Base-by-base conservation (phyloP, 768 basidiomycete species). In the Mycena chlorophos region DNA sequence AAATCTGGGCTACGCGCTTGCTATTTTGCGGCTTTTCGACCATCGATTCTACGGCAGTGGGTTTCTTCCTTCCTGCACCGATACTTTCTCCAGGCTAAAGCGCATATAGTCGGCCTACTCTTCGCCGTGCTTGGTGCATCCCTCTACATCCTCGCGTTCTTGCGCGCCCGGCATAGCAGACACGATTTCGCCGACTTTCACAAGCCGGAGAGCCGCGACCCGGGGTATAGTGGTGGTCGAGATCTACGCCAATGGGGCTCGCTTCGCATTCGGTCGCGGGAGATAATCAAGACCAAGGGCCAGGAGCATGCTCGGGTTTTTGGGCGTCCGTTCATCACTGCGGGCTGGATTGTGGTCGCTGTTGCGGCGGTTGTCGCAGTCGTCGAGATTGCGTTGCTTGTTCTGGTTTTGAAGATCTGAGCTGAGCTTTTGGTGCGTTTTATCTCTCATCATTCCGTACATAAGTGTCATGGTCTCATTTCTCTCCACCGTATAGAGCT, bases 11-110 rank as follows among this genome's bases (percentile, higher is more conserved):
- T 91, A 88, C 64, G 79, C 88, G 1, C 69, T 92, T 51, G 79
- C 89, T 0, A 81, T 93, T 51, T 74, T 94, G 10, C 83, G 89
- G 43, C 78, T 94, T n/a, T 94, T 94, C 61, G 88, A 92, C 64
- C 65, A 66, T 28, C 73, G 83, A 20, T 94, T 94, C 69, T 86
- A 86, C 63, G 74, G 76, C 64, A 89, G 91, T 89, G 65, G 59
- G 87, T 73, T 23, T 31, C 8, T 30, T 22, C 27, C 27, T 29
- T 30, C 23, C 25, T 42, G 17, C 14, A 49, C 39, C n/a, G 30
- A 43, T 34, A 26, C 52, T 30, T n/a, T n/a, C n/a, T n/a, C n/a
- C n/a, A n/a, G n/a, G n/a, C 45, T 56, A 22, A 53, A 3, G 29
- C 14, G 2, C 25, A 8, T 4, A 2, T 37, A 80, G 78, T 80